Evolutionary conservation across 371 early-diverging fungal genomes (phyloP), one percentile per base, ranked within the genome.

Genomic region (Rhizopus stolonifer): DNA sequence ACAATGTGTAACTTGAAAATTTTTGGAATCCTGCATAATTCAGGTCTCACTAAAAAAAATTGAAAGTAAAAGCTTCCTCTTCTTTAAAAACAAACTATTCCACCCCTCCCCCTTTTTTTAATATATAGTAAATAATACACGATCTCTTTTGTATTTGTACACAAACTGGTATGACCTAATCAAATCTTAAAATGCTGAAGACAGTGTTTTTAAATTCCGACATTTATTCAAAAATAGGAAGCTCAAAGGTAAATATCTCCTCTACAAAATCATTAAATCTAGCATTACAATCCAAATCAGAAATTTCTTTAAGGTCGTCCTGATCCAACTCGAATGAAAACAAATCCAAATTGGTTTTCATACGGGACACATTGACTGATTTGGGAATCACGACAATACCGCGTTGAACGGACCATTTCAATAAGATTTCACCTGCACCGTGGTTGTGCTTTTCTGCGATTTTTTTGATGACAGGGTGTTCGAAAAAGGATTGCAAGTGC

Each of bases 311-410:
- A 19, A 72, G 19, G 25, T 72, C 76, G 1, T 62, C 52, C 5
- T 59, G 51, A 36, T 64, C 58, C 44, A 74, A 45, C 3, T 53
- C 23, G 54, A 56, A 64, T 9, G 42, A 36, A 18, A 60, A 49
- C 23, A 71, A n/a, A 40, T 69, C 67, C 34, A 64, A 47, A 51
- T 74, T 74, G 36, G 57, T 26, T 34, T 57, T 59, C 62, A 87
- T 70, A 31, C 87, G 73, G 2, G 62, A 62, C 0, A 58, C 59
- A 38, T 77, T 65, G 11, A 65, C 54, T 44, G 74, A 76, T 65
- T 90, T 90, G 39, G 90, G 90, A 47, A 90, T 85, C 19, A 83
- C 83, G 24, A 65, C 71, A 38, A 75, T 42, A 22, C 74, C 64
- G 49, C 69, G 67, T 48, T 81, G 76, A 43, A 77, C 56, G 42